Conservation (phyloP, 495 filamentous ascomycete genomes). For the Acidiella bohemica region DNA sequence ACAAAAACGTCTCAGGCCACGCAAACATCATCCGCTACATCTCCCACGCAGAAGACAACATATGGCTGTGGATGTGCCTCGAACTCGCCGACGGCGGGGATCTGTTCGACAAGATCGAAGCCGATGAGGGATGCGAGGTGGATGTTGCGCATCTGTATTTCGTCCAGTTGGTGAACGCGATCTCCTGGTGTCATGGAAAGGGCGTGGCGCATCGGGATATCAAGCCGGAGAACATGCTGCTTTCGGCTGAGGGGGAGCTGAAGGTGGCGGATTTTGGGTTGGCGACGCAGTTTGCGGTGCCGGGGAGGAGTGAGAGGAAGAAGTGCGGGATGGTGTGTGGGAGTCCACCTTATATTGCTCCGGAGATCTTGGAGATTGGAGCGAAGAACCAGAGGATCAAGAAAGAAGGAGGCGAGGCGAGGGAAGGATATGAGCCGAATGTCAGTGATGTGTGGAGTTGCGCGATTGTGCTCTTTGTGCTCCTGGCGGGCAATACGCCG, state of each 20-base stretch:
- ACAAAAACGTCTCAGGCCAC: slow-evolving; percentile 75
- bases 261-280: slow-evolving; percentile 97
- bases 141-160: slow-evolving; percentile 96
- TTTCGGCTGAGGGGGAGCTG: slow-evolving; percentile 65
- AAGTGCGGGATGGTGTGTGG: slow-evolving; percentile 80
- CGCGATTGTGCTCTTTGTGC: slow-evolving; percentile 88
- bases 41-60: slow-evolving; percentile 65
- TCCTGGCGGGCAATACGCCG: slow-evolving; percentile 90
- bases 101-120: slow-evolving; percentile 98
- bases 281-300: slow-evolving; percentile 62
- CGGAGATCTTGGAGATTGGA: slow-evolving; percentile 50
- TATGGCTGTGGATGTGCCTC: slow-evolving; percentile 99
- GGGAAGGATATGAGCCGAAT: slow-evolving; percentile 63
- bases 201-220: slow-evolving; percentile 35
- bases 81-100: slow-evolving; percentile 92
- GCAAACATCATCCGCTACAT: slow-evolving; percentile 89
- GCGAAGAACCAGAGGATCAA: slow-evolving; percentile 19
- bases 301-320: slow-evolving; percentile 69
- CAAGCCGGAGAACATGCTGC: slow-evolving; percentile 33
- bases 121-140: slow-evolving; percentile 80
- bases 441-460: slow-evolving; percentile 93
- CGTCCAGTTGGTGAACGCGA: slow-evolving; percentile 73
- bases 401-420: slow-evolving; percentile 38
- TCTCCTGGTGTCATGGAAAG: slow-evolving; percentile 80
- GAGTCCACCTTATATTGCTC: slow-evolving; percentile 92